These are phyloP conservation scores for Yamadazyma paraphyllophila DNA, from an alignment of 805 yeast genomes.

Conservation along the genomic window DNA sequence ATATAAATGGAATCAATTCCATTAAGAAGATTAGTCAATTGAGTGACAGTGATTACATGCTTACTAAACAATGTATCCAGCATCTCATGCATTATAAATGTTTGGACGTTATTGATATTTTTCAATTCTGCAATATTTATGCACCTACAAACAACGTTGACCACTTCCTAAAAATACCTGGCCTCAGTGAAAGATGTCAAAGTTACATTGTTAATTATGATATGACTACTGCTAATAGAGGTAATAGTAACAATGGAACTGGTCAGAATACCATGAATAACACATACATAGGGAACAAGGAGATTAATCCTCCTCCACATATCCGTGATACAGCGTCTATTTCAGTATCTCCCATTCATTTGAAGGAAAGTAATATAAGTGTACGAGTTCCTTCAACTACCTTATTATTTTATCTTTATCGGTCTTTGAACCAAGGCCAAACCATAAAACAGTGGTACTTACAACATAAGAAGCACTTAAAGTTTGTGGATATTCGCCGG, in stretches of 20 bases:
- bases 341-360: slow-evolving; percentile 13
- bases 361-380: slow-evolving; percentile 8
- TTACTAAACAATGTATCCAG: slow-evolving; percentile 84
- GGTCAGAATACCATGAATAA: not conserved
- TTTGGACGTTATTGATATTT: slow-evolving; percentile 77
- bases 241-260: slow-evolving; percentile 3
- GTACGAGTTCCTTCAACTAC: slow-evolving; percentile 58
- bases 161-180: slow-evolving; percentile 56
- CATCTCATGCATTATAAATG: slow-evolving; percentile 90
- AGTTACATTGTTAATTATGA: slow-evolving; percentile 56
- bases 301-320: not conserved
- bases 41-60: slow-evolving; percentile 74
- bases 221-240: slow-evolving; percentile 2
- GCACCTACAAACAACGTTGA: slow-evolving; percentile 83
- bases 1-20: slow-evolving; percentile 84
- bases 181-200: slow-evolving; percentile 80
- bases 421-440: slow-evolving; percentile 75
- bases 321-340: not conserved
- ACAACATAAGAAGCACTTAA: slow-evolving; percentile 56
- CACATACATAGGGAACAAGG: not conserved
- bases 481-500: slow-evolving; percentile 75
- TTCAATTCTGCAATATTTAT: slow-evolving; percentile 84
- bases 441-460: slow-evolving; percentile 79
- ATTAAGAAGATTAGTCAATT: slow-evolving; percentile 71
- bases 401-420: slow-evolving; percentile 66